These are phyloP conservation scores for Albugo laibachii DNA, from an alignment of 352 stramenopile species.

Conservation along the genomic window DNA sequence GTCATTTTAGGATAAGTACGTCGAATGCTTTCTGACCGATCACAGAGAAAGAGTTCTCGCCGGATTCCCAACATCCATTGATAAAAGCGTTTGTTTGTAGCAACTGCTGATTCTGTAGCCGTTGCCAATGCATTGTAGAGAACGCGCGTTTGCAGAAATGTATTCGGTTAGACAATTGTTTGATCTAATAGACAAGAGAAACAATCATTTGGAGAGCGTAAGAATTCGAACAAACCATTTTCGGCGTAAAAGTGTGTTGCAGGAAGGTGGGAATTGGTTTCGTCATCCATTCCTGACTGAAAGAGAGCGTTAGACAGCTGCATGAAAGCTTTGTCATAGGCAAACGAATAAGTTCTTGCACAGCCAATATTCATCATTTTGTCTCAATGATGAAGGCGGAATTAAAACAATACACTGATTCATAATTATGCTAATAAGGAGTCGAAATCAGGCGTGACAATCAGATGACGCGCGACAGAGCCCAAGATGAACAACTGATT, in stretches of 20 bases:
- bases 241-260: too few species aligned
- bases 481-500: conserved; percentile 62
- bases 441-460: conserved; percentile 77
- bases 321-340: too few species aligned
- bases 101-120: conserved; percentile 37
- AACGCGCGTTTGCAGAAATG: too few species aligned
- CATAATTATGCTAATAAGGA: conserved; percentile 21
- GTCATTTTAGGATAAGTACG: neutral
- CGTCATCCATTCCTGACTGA: too few species aligned
- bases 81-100: conserved; percentile 63
- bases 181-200: too few species aligned
- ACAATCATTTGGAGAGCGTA: too few species aligned
- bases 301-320: too few species aligned
- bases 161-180: too few species aligned
- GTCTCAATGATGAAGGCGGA: neutral
- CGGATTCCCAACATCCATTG: conserved; percentile 46
- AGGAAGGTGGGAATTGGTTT: too few species aligned
- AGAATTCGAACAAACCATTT: too few species aligned
- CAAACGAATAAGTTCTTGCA: too few species aligned
- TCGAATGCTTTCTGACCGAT: conserved; percentile 15
- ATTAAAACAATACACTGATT: neutral
- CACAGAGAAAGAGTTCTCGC: conserved; percentile 30
- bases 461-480: conserved; percentile 48
- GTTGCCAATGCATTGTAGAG: neutral
- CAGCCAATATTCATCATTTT: too few species aligned